Conservation (phyloP, 148 eudicot genomes). For the Chenopodium suecicum region DNA sequence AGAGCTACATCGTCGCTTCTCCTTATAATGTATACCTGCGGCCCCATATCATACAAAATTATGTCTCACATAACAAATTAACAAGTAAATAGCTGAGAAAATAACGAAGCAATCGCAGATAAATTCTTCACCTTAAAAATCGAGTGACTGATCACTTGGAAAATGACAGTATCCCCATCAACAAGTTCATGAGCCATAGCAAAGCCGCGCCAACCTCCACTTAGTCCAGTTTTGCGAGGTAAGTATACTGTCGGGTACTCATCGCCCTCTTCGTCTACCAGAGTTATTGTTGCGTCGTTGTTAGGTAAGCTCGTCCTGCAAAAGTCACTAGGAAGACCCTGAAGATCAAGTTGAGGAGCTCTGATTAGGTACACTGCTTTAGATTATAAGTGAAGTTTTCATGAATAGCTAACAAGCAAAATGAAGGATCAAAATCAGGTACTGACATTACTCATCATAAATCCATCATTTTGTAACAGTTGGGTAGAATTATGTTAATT, state of each 20-base stretch:
- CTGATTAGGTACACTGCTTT: neutral
- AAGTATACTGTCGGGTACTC: conserved; percentile 51
- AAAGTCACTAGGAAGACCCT: conserved; percentile 56
- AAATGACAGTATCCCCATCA: conserved; percentile 70
- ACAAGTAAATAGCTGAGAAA: neutral
- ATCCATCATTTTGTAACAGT: no score
- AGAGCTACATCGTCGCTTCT: neutral
- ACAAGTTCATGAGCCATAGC: conserved; percentile 54
- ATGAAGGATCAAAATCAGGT: neutral
- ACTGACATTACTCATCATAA: no score
- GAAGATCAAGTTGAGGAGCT: neutral
- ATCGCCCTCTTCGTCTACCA: conserved; percentile 61
- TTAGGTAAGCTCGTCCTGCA: conserved; percentile 49
- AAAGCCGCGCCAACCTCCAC: conserved; percentile 80
- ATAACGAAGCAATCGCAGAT: neutral
- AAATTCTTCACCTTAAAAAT: conserved; percentile 44
- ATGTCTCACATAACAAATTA: neutral
- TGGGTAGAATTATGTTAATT: no score
- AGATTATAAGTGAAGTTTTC: no score
- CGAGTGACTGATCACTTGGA: conserved; percentile 47
- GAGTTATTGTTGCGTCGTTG: conserved; percentile 43
- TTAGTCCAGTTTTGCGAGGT: conserved; percentile 57
- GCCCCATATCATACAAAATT: neutral
- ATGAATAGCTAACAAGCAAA: no score
- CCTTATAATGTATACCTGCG: conserved; percentile 26